Evolutionary conservation across 768 basidiomycete species (phyloP), one percentile per base, ranked within the genome.

Genomic region (Serendipita sp.): DNA sequence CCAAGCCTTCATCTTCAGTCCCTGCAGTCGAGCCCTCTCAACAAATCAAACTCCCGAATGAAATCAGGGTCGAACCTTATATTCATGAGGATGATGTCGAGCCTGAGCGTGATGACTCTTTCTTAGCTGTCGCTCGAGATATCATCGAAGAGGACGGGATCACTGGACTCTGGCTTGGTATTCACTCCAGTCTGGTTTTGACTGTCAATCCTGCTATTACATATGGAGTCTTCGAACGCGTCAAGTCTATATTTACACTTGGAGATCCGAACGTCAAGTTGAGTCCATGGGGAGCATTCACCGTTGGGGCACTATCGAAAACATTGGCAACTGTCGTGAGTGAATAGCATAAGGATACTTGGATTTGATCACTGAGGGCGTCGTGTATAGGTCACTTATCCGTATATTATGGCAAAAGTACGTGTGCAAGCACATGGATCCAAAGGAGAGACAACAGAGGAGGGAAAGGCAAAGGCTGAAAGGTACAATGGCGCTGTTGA

Each of bases 171-270:
- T 99, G 96, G 96, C 78, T 92, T 3, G 96, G 96, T 4, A 75
- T 97, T 64, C 89, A 86, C 71, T 94, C 96, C 1, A 84, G 90
- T 42, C 74, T 99, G 66, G 91, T 97, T n/a, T 79, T 99, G 34
- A 98, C 95, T 34, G 84, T 93, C 61, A 98, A 98, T 73, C 95
- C 96, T 3, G 92, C 95, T 24, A 97, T 99, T 72, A 99, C 95
- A 0, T 97, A 95, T 69, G 96, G 96, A 56, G 78, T 85, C 42
- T 98, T 90, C 70, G 95, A 98, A 75, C 82, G 96, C 44, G 77
- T 97, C 62, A 97, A 97, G 76, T 80, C 77, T 45, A 65, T 88
- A 2, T 71, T 90, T 34, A 73, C 91, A 22, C 73, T 83, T 38
- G 82, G 68, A 45, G 64, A 65, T 2, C 68, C 74, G 0, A 71